phyloP scores from a whole-genome alignment of 1,284 basidiomycete genomes.

The Volvariella volvacea region DNA sequence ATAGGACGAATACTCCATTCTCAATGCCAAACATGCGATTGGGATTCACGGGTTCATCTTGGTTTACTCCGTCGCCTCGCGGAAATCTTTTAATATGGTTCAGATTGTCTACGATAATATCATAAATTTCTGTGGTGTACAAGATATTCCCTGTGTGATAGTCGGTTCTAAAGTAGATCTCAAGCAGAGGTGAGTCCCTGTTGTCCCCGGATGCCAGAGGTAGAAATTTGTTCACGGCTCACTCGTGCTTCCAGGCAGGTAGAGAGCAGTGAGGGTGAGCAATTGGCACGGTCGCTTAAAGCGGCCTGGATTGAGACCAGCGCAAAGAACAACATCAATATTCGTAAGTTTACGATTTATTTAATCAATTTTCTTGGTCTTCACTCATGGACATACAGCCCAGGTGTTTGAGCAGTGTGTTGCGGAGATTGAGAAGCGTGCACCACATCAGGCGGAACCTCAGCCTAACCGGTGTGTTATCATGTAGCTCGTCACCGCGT shows the following conservation, averaged over 20 bases:
- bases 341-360: slow-evolving; percentile 54
- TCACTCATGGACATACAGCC: slow-evolving; percentile 36
- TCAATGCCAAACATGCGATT: slow-evolving; percentile 45
- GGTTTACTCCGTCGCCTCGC: slow-evolving; percentile 92
- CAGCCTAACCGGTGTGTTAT: slow-evolving; percentile 55
- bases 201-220: not conserved
- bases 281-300: slow-evolving; percentile 66
- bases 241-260: slow-evolving; percentile 59
- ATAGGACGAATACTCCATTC: slow-evolving; percentile 45
- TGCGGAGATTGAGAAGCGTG: slow-evolving; percentile 77
- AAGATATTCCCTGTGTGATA: slow-evolving; percentile 90
- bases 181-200: slow-evolving; percentile 46
- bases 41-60: slow-evolving; percentile 48
- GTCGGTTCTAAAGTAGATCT: slow-evolving; percentile 96
- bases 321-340: slow-evolving; percentile 85
- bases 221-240: slow-evolving; percentile 4
- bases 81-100: slow-evolving; percentile 94
- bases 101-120: slow-evolving; percentile 98
- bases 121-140: slow-evolving; percentile 86
- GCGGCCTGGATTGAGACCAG: slow-evolving; percentile 86
- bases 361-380: not conserved
- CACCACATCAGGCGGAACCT: slow-evolving; percentile 52
- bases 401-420: slow-evolving; percentile 88
- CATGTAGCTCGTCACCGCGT: slow-evolving; percentile 42
- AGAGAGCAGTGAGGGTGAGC: slow-evolving; percentile 64